A percentile compares a stretch with the other conserved stretches of the same genome.
Evolutionary conservation across 805 yeast genomes (phyloP).

Genomic region (Saccharomycopsis amapae): DNA sequence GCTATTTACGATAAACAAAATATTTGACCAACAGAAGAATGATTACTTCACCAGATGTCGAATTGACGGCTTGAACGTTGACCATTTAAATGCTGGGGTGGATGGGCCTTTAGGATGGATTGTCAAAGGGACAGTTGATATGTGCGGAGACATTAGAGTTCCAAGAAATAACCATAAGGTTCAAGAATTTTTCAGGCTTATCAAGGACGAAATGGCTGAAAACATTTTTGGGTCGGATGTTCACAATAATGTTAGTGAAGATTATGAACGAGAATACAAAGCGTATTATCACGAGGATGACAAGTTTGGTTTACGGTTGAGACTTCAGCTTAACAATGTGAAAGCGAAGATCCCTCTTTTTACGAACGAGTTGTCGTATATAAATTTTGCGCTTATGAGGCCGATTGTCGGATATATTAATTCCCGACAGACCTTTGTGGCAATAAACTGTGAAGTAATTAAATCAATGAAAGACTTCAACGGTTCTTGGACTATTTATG

Average conservation of each 20-base stretch:
- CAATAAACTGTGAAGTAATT: slow-evolving; percentile 73
- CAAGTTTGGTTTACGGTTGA: slow-evolving; percentile 70
- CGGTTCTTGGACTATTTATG: slow-evolving; percentile 96
- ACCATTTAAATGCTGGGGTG: slow-evolving; percentile 83
- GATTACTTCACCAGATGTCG: slow-evolving; percentile 48
- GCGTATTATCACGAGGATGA: slow-evolving; percentile 32
- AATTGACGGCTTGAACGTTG: slow-evolving; percentile 77
- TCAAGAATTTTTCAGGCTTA: slow-evolving; percentile 19
- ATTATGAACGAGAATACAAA: slow-evolving; percentile 17
- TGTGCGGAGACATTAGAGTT: slow-evolving; percentile 83
- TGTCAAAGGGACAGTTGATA: slow-evolving; percentile 82
- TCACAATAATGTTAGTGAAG: neutral
- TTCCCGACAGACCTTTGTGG: slow-evolving; percentile 81
- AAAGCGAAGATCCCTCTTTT: slow-evolving; percentile 88
- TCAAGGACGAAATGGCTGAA: slow-evolving; percentile 31
- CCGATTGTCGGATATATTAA: slow-evolving; percentile 96
- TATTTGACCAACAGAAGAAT: slow-evolving; percentile 22
- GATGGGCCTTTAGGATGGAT: slow-evolving; percentile 99
- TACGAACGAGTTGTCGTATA: slow-evolving; percentile 80
- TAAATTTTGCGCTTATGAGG: slow-evolving; percentile 83
- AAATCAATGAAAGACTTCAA: slow-evolving; percentile 79
- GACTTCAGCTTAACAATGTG: slow-evolving; percentile 74
- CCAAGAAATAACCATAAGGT: slow-evolving; percentile 41
- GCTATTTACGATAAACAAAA: slow-evolving; percentile 76
- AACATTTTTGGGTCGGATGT: slow-evolving; percentile 11